Evolutionary conservation across 2,329 filamentous ascomycete species (phyloP).

Genomic region (Leptographium galeiforme): DNA sequence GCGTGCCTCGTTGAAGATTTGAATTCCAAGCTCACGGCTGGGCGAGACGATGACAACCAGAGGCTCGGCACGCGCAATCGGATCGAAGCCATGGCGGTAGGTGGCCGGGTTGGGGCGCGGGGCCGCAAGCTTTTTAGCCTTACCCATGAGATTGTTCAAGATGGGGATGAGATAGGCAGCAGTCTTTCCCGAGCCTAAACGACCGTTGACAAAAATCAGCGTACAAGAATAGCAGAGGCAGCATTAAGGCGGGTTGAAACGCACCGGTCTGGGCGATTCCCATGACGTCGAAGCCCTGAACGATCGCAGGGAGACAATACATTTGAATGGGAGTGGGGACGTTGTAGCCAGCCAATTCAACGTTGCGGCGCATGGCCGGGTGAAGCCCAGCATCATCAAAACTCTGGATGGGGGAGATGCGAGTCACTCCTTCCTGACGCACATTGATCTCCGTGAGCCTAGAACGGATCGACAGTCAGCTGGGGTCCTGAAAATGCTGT

Average conservation of each 20-base stretch:
- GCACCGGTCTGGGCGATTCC: conserved; percentile 85
- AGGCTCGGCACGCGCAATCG: conserved; percentile 61
- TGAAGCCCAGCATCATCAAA: conserved; percentile 76
- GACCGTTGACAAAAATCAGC: background rate
- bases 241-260: conserved; percentile 14
- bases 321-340: conserved; percentile 76
- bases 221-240: background rate
- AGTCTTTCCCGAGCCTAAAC: conserved; percentile 83
- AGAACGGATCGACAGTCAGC: conserved; percentile 10
- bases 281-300: conserved; percentile 67
- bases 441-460: conserved; percentile 44
- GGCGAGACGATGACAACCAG: conserved; percentile 76
- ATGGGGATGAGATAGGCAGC: conserved; percentile 85
- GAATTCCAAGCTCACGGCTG: conserved; percentile 78
- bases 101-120: conserved; percentile 53
- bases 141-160: conserved; percentile 85
- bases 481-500: background rate
- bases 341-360: conserved; percentile 57
- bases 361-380: conserved; percentile 67
- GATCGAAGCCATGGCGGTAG: conserved; percentile 34
- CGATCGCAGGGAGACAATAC: conserved; percentile 69
- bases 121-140: conserved; percentile 76
- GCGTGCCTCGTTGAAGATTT: conserved; percentile 90
- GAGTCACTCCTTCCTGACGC: conserved; percentile 39
- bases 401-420: conserved; percentile 34